phyloP scores from a whole-genome alignment of 108 stramenopile species.

The Cyclotella choctawhatcheeana region DNA sequence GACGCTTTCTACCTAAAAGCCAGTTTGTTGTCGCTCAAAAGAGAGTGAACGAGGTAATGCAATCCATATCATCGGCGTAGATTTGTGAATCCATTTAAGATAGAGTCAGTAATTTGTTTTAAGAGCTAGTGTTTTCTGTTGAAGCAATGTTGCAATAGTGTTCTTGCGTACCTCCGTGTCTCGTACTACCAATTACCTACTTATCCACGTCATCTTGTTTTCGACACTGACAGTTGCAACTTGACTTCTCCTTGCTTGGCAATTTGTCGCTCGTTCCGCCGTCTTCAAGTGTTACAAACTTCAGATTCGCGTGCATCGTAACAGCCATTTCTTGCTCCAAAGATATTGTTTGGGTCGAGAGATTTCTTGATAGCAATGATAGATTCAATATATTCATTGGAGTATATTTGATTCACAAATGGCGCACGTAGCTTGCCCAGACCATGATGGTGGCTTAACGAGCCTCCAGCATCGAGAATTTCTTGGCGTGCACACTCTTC shows the following conservation, averaged over 20 bases:
- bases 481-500: slow-evolving; percentile 87
- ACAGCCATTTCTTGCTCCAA: slow-evolving; percentile 86
- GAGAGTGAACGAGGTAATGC: neutral
- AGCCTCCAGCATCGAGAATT: slow-evolving; percentile 87
- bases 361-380: slow-evolving; percentile 60
- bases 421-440: slow-evolving; percentile 86
- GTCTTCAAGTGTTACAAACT: no score
- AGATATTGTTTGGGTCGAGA: slow-evolving; percentile 77
- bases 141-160: no score
- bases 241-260: no score
- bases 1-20: slow-evolving; percentile 23
- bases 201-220: no score
- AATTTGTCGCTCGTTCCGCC: no score
- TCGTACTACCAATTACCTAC: no score
- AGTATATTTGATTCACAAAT: slow-evolving; percentile 60
- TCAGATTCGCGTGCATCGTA: no score
- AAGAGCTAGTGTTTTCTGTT: no score
- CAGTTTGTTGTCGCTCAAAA: slow-evolving; percentile 17
- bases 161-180: no score
- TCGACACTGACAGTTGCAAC: no score
- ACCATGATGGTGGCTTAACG: slow-evolving; percentile 95
- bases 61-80: slow-evolving; percentile 10
- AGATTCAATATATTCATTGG: slow-evolving; percentile 46
- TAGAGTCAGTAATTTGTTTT: no score
- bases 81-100: no score